phyloP scores from a whole-genome alignment of 352 stramenopile genomes.

The Peronospora tabacina region DNA sequence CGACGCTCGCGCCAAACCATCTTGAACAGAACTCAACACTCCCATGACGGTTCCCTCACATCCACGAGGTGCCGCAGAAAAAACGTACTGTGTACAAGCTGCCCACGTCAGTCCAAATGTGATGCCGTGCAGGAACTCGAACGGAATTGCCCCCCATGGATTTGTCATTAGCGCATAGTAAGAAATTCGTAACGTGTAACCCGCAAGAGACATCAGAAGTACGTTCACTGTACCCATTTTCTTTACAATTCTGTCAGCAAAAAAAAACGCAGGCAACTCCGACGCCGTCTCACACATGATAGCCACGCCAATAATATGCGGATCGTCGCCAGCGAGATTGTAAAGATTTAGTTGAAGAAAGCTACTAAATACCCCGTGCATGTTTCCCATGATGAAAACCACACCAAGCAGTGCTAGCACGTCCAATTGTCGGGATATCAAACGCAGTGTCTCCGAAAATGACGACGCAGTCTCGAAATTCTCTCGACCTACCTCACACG shows the following conservation, averaged over 20 bases:
- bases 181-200: slow-evolving; percentile 50
- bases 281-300: slow-evolving; percentile 70
- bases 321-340: slow-evolving; percentile 59
- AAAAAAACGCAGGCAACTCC: slow-evolving; percentile 75
- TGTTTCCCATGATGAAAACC: slow-evolving; percentile 69
- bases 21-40: slow-evolving; percentile 61
- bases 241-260: slow-evolving; percentile 57
- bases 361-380: slow-evolving; percentile 62
- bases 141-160: slow-evolving; percentile 63
- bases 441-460: slow-evolving; percentile 29
- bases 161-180: slow-evolving; percentile 73
- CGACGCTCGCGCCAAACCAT: slow-evolving; percentile 45
- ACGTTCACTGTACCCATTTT: slow-evolving; percentile 59
- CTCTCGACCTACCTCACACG: neutral
- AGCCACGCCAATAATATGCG: slow-evolving; percentile 62
- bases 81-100: slow-evolving; percentile 64
- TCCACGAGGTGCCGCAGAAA: slow-evolving; percentile 42
- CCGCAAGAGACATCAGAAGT: slow-evolving; percentile 50
- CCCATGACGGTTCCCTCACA: slow-evolving; percentile 65
- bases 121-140: slow-evolving; percentile 67
- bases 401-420: slow-evolving; percentile 54
- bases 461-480: slow-evolving; percentile 16
- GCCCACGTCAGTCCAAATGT: slow-evolving; percentile 67
- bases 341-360: slow-evolving; percentile 74
- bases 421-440: slow-evolving; percentile 38